A percentile compares a stretch with the other conserved stretches of the same genome.
phyloP scores from a whole-genome alignment of 805 yeast species.

The Starmerella stigmatis region DNA sequence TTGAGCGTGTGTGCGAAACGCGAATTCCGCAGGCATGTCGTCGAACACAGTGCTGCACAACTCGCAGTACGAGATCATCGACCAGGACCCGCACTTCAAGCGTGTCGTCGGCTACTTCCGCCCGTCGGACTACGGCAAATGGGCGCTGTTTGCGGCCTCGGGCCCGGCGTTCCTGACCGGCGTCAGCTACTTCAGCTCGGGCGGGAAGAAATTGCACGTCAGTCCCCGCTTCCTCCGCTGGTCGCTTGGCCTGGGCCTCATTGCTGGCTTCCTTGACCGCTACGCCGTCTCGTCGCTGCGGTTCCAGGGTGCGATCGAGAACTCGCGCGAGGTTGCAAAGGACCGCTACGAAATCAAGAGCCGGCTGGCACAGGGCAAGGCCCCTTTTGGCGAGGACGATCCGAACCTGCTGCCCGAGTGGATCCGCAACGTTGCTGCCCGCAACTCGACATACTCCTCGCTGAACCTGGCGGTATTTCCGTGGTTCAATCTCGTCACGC shows the following conservation, averaged over 20 bases:
- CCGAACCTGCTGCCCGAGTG: constrained; percentile 52
- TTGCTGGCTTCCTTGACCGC: constrained; percentile 66
- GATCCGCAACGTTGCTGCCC: constrained; percentile 61
- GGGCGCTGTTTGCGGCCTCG: constrained; percentile 40
- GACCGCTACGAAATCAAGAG: constrained; percentile 67
- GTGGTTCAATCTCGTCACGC: constrained; percentile 72
- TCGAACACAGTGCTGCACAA: constrained; percentile 26
- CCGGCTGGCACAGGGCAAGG: constrained; percentile 50
- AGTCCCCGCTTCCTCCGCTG: constrained; percentile 54
- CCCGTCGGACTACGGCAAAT: constrained; percentile 47
- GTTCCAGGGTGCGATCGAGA: constrained; percentile 71
- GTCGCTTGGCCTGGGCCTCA: constrained; percentile 50
- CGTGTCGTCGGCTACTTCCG: constrained; percentile 68
- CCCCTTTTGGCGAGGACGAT: constrained; percentile 51
- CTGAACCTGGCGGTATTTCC: constrained; percentile 53
- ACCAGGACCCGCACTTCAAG: constrained; percentile 64
- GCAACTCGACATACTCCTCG: constrained; percentile 67
- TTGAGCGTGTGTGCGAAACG: constrained; percentile 3
- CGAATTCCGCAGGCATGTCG: constrained; percentile 8
- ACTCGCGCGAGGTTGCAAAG: constrained; percentile 53
- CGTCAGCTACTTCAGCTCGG: constrained; percentile 42
- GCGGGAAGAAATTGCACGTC: constrained; percentile 38
- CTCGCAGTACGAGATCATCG: constrained; percentile 43
- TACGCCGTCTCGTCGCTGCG: constrained; percentile 57
- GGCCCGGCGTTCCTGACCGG: constrained; percentile 41